A percentile compares a stretch with the other conserved stretches of the same genome.
Conservation (phyloP, 108 stramenopile species). For the Cyclotella atomus region DNA sequence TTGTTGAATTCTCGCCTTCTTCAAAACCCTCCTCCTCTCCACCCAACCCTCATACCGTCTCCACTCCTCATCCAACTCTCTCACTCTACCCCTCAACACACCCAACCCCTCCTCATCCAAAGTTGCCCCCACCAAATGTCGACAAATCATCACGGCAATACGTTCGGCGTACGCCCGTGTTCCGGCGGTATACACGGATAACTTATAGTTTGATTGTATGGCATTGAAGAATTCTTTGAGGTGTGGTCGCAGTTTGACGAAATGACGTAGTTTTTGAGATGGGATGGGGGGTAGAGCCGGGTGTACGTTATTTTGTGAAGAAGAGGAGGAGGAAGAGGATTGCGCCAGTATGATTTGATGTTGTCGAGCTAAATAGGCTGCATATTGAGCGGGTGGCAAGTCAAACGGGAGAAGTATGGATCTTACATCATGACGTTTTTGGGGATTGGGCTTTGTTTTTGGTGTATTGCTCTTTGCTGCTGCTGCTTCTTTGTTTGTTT, state of each 20-base stretch:
- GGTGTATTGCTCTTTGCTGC: background rate
- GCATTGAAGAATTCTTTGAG: constrained; percentile 72
- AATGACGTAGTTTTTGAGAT: constrained; percentile 64
- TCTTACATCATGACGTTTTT: constrained; percentile 64
- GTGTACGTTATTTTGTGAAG: too few relatives aligned
- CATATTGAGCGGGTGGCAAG: constrained; percentile 33
- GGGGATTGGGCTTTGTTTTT: constrained; percentile 32
- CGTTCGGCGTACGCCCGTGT: constrained; percentile 88
- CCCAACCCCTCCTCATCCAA: constrained; percentile 51
- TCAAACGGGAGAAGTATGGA: constrained; percentile 66
- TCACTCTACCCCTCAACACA: constrained; percentile 47
- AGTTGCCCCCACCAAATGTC: constrained; percentile 64
- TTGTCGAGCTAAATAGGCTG: too few relatives aligned
- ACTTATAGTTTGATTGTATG: constrained; percentile 68
- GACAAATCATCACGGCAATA: constrained; percentile 78
- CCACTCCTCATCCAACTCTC: constrained; percentile 31
- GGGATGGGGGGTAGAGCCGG: constrained; percentile 12
- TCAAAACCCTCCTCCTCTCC: constrained; percentile 5
- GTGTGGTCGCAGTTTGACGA: constrained; percentile 82
- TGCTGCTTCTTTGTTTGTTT: background rate
- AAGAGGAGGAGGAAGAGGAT: too few relatives aligned
- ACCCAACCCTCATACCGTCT: constrained; percentile 13
- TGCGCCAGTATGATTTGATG: too few relatives aligned
- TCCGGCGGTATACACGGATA: constrained; percentile 90
- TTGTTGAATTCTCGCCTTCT: background rate